Evolutionary conservation across 805 yeast species (phyloP).

Genomic region (Saturnispora hagleri): DNA sequence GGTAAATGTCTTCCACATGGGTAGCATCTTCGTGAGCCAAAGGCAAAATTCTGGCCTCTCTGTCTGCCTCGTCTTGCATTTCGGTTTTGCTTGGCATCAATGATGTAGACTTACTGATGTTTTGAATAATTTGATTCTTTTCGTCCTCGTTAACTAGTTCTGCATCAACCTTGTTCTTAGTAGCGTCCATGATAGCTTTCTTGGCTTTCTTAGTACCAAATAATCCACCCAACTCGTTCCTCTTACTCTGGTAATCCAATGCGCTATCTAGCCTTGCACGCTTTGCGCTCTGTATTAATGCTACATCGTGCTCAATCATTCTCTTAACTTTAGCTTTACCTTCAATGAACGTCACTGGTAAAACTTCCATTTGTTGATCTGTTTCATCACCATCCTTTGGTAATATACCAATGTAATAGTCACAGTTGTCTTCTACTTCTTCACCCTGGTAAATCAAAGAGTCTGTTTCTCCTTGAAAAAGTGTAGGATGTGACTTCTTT

Average conservation of each 20-base stretch:
- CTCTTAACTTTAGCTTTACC: constrained; percentile 31
- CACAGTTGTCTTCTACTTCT: constrained; percentile 29
- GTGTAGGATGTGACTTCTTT: constrained; percentile 24
- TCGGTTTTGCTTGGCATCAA: constrained; percentile 65
- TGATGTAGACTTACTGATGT: constrained; percentile 60
- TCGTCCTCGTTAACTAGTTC: constrained; percentile 51
- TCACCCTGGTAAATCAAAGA: constrained; percentile 66
- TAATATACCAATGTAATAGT: constrained; percentile 69
- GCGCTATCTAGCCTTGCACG: constrained; percentile 6
- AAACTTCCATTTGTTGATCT: constrained; percentile 49
- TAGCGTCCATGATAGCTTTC: constrained; percentile 73
- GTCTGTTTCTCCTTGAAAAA: constrained; percentile 72
- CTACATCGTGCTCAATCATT: constrained; percentile 9
- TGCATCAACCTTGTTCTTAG: constrained; percentile 79
- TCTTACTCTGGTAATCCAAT: constrained; percentile 31
- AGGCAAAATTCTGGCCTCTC: constrained; percentile 78
- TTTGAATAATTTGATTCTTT: constrained; percentile 75
- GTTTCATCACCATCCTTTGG: constrained; percentile 43
- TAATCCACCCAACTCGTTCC: constrained; percentile 86
- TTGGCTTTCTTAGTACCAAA: constrained; percentile 97
- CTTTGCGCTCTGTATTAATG: constrained; percentile 9
- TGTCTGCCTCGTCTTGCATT: constrained; percentile 45
- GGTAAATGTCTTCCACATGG: constrained; percentile 73
- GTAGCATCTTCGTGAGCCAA: constrained; percentile 69
- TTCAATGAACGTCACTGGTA: constrained; percentile 17